Percentiles rank a stretch among this genome's conserved stretches.
Evolutionary conservation across 2,329 filamentous ascomycete genomes (phyloP).

Genomic region (Fusarium globosum): DNA sequence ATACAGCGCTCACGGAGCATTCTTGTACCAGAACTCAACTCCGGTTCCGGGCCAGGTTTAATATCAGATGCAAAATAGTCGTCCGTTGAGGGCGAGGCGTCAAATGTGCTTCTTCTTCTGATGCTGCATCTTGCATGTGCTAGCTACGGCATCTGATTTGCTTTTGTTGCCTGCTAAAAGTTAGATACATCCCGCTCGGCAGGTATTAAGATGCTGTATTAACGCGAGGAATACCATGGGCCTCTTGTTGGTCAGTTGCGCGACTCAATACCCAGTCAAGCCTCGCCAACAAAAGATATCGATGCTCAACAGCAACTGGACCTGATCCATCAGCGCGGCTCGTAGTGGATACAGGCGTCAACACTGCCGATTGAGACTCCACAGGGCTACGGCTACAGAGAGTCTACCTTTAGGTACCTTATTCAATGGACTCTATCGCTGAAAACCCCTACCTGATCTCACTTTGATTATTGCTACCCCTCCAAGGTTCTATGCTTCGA

Average conservation of each 20-base stretch:
- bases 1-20: not conserved
- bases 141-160: slow-evolving; percentile 1
- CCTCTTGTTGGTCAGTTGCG: not conserved
- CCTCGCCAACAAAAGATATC: slow-evolving; percentile 2
- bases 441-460: not conserved
- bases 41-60: slow-evolving; percentile 30
- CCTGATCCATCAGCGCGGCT: slow-evolving; percentile 27
- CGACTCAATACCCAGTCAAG: not conserved
- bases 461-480: no score
- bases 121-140: not conserved
- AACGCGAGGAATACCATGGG: not conserved
- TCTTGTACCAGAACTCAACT: not conserved
- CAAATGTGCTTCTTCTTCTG: not conserved
- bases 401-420: not conserved
- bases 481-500: not conserved
- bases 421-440: not conserved
- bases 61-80: not conserved
- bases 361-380: slow-evolving; percentile 10
- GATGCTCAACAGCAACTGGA: slow-evolving; percentile 8
- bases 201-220: not conserved
- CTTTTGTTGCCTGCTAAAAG: not conserved
- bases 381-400: slow-evolving; percentile 2
- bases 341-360: slow-evolving; percentile 32
- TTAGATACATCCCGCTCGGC: not conserved
- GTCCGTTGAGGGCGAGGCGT: not conserved